A percentile compares a stretch with the other conserved stretches of the same genome.
Evolutionary conservation across 1,284 basidiomycete species (phyloP).

Genomic region (Trichosporon sp.): DNA sequence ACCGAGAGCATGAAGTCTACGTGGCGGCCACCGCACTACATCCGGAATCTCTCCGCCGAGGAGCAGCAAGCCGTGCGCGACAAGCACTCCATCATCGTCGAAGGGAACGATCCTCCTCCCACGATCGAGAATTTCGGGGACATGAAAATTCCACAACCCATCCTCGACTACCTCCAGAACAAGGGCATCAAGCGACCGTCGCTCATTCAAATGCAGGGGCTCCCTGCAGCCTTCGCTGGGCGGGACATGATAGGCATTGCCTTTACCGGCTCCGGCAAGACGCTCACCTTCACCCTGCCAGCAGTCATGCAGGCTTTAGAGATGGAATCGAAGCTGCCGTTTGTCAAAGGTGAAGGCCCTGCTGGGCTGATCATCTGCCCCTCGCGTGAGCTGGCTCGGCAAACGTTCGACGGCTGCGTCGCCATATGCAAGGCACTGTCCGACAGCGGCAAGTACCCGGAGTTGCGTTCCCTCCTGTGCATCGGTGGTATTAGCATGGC

Average conservation of each 20-base stretch:
- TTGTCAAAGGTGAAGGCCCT: conserved; percentile 88
- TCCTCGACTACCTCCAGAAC: conserved; percentile 74
- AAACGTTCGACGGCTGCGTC: conserved; percentile 91
- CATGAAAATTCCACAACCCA: conserved; percentile 90
- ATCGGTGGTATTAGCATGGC: conserved; percentile 98
- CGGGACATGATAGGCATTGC: conserved; percentile 94
- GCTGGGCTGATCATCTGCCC: conserved; percentile 93
- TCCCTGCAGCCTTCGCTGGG: conserved; percentile 89
- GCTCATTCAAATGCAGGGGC: conserved; percentile 94
- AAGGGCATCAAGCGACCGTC: conserved; percentile 85
- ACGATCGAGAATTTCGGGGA: conserved; percentile 90
- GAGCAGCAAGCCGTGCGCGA: conserved; percentile 74
- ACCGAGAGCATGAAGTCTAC: conserved; percentile 78
- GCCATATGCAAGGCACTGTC: conserved; percentile 77
- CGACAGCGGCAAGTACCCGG: conserved; percentile 73
- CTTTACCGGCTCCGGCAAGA: conserved; percentile 90
- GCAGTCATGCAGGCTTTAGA: conserved; percentile 93
- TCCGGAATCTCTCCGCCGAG: conserved; percentile 65
- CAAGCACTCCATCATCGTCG: conserved; percentile 85
- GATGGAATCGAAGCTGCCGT: conserved; percentile 84
- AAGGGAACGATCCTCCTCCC: conserved; percentile 84
- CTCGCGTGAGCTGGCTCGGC: conserved; percentile 85
- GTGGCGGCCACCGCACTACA: conserved; percentile 85
- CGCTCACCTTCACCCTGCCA: conserved; percentile 83
- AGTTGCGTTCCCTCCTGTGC: conserved; percentile 80